phyloP scores from a whole-genome alignment of 768 basidiomycete species.

The Boletus sp. region DNA sequence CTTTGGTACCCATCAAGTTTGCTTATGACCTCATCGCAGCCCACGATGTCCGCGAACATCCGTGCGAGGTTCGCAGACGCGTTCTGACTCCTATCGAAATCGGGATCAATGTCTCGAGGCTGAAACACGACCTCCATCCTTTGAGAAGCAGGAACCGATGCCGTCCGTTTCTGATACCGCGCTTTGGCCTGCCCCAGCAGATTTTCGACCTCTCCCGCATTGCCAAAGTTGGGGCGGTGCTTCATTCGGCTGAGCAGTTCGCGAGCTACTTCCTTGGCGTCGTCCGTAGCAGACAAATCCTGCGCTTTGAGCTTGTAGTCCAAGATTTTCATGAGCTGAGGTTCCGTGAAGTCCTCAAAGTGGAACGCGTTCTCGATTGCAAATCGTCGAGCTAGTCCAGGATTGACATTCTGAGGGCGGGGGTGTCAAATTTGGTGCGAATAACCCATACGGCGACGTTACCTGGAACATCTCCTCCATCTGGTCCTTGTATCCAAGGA shows the following conservation, averaged over 20 bases:
- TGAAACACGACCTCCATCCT: conserved; percentile 36
- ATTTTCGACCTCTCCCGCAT: conserved; percentile 66
- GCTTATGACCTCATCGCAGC: conserved; percentile 53
- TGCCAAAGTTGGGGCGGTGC: conserved; percentile 62
- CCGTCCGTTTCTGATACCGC: conserved; percentile 43
- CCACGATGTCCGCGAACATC: conserved; percentile 64
- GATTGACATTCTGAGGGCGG: conserved; percentile 59
- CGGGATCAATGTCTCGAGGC: conserved; percentile 61
- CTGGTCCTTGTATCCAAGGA: conserved; percentile 64
- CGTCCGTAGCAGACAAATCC: conserved; percentile 54
- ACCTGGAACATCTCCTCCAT: conserved; percentile 79
- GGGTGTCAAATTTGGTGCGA: not conserved
- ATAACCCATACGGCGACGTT: not conserved
- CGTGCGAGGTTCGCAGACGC: conserved; percentile 52
- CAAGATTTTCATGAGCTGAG: conserved; percentile 52
- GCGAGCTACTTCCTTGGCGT: conserved; percentile 57
- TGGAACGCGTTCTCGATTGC: conserved; percentile 66
- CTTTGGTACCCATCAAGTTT: conserved; percentile 53
- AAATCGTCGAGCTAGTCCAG: conserved; percentile 65
- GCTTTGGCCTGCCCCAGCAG: conserved; percentile 51
- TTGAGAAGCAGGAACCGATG: conserved; percentile 23
- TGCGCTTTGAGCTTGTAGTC: conserved; percentile 57
- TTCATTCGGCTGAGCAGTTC: conserved; percentile 39
- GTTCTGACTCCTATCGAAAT: conserved; percentile 49
- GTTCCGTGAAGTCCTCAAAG: conserved; percentile 62